These are phyloP conservation scores for Coelastrella sp. DNA, from an alignment of 139 green algal genomes.

Conservation along the genomic window DNA sequence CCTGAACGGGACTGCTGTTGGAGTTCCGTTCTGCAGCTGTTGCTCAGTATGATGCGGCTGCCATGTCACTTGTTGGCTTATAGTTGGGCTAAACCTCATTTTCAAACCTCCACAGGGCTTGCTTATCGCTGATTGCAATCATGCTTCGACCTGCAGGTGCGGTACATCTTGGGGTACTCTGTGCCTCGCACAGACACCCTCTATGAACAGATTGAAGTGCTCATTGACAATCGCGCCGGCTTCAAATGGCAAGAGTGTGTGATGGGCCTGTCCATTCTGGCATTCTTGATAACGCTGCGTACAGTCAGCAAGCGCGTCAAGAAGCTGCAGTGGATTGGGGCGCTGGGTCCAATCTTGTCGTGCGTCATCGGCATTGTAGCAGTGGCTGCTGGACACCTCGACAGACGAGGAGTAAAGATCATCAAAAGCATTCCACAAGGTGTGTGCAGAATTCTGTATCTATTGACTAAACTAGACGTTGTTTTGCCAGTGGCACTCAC, in stretches of 20 bases:
- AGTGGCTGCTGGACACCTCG: slow-evolving; percentile 39
- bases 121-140: not conserved
- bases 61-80: no score
- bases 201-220: slow-evolving; percentile 47
- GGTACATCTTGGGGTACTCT: slow-evolving; percentile 48
- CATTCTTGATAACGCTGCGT: slow-evolving; percentile 59
- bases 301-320: slow-evolving; percentile 49
- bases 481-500: not conserved
- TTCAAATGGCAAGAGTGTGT: slow-evolving; percentile 67
- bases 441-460: not conserved
- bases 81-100: no score
- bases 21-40: no score
- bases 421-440: slow-evolving; percentile 58
- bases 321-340: slow-evolving; percentile 52
- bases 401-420: slow-evolving; percentile 51
- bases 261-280: slow-evolving; percentile 60
- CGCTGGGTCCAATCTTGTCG: slow-evolving; percentile 58
- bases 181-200: slow-evolving; percentile 49
- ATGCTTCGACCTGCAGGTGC: slow-evolving; percentile 6
- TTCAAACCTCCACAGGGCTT: no score
- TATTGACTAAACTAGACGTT: not conserved
- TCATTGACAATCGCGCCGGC: slow-evolving; percentile 44
- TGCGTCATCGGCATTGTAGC: slow-evolving; percentile 52
- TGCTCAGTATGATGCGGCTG: no score
- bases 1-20: no score